Base-by-base conservation (phyloP, 352 stramenopile genomes). In the Phytophthora cactorum region DNA sequence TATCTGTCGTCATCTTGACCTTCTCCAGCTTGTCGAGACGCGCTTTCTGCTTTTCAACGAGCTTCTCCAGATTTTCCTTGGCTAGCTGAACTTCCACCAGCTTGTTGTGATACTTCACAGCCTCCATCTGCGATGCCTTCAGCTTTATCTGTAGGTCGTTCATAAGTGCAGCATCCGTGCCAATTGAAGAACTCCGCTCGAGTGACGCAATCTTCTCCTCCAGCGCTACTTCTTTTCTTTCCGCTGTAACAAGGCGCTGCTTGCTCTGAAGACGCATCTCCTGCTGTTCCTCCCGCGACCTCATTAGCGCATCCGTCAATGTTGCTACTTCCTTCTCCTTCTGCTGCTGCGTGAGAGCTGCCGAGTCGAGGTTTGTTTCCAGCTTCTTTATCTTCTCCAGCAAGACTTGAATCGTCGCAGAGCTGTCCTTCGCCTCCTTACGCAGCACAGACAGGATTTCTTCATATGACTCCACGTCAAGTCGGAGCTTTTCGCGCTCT, bases 1-100 rank as follows among this genome's bases (percentile, higher is more conserved):
- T 91, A 34, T 90, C 83, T 0, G 72, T 92, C 7, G 85, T 93
- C 85, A 93, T 93, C 70, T 93, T 93, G 17, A 92, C 83, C 66
- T 90, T 87, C 36, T 93, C 85, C 36, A 93, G 75, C 66, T 91
- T 92, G 39, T 89, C 82, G 28, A 93, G 89, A 45, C 85, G 83
- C 51, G 75, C 66, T 34, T 81, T 79, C 57, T 93, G 85, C 9
- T 76, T 79, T 39, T 81, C 79, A 0, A 86, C 56, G 39, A 88
- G 59, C 38, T 77, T 65, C 12, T 83, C 73, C 57, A 88, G 63
- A 12, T 73, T 66, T 46, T 89, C 78, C 45, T 85, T 82, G 14
- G 67, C 63, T 22, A 65, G 17, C 46, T 89, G 78, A 22, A 52
- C 52, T 52, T 79, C 74, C 5, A 68, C 55, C 4, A 90, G 74